A percentile compares a stretch with the other conserved stretches of the same genome.
phyloP scores from a whole-genome alignment of 345 rosid genomes.

The Populus nigra region DNA sequence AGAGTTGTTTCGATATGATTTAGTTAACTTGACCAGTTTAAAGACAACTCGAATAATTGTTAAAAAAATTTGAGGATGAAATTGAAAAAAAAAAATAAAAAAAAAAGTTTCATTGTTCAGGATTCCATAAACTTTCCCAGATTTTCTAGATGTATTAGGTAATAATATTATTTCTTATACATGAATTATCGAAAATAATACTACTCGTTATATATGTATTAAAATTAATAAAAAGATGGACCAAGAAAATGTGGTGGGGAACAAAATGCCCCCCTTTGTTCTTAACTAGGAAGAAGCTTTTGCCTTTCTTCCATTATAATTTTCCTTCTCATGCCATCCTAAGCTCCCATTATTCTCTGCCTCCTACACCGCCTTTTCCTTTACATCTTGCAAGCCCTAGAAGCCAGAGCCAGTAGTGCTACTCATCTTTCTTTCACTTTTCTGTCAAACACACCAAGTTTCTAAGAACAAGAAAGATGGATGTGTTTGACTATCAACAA shows the following conservation, averaged over 20 bases:
- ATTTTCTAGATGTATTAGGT: no score
- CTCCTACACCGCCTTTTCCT: conserved; percentile 4
- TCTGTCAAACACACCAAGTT: background rate
- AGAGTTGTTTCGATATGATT: fast-evolving
- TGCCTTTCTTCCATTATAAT: conserved; percentile 22
- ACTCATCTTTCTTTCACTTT: background rate
- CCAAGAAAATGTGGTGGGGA: conserved; percentile 13
- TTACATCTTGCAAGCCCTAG: conserved; percentile 6
- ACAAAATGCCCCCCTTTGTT: conserved; percentile 16
- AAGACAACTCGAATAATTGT: no score
- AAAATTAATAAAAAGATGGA: no score
- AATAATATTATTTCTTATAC: no score
- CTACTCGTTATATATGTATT: no score
- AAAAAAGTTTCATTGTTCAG: no score
- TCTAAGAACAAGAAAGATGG: conserved; percentile 3
- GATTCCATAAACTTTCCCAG: no score
- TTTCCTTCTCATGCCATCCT: conserved; percentile 23
- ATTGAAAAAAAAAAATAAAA: no score
- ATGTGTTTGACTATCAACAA: conserved; percentile 49
- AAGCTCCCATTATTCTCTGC: conserved; percentile 35
- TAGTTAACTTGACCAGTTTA: no score
- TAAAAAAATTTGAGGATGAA: no score
- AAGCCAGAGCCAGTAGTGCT: background rate
- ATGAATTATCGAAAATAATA: no score
- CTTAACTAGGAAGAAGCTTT: conserved; percentile 16